phyloP scores from a whole-genome alignment of 176 grass and related monocot species.

The Dactylis glomerata region DNA sequence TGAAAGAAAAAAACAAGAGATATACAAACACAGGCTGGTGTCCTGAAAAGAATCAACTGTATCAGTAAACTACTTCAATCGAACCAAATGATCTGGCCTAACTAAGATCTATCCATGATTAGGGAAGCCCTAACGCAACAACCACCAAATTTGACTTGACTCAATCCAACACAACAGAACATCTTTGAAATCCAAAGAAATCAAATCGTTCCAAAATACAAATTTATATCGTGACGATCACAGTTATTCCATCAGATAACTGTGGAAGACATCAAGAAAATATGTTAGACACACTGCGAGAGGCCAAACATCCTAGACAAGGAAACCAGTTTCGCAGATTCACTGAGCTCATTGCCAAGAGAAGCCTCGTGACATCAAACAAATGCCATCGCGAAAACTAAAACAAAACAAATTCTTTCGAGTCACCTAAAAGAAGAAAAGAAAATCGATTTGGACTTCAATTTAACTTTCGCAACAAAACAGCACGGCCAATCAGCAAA shows the following conservation, averaged over 20 bases:
- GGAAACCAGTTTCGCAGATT: background rate
- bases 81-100: background rate
- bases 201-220: background rate
- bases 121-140: background rate
- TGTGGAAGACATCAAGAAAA: background rate
- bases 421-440: background rate
- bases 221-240: background rate
- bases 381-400: background rate
- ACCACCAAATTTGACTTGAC: background rate
- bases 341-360: background rate
- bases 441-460: constrained; percentile 24
- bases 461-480: background rate
- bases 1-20: background rate
- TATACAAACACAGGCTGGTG: background rate
- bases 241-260: background rate
- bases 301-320: background rate
- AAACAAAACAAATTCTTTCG: background rate
- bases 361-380: background rate
- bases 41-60: background rate
- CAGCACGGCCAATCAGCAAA: background rate
- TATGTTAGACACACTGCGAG: background rate
- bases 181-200: background rate
- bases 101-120: background rate
- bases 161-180: background rate
- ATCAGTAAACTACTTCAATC: background rate